Percentiles rank a stretch among this genome's conserved stretches.
Conservation (phyloP, 345 rosid species). For the Camelina laxa region DNA sequence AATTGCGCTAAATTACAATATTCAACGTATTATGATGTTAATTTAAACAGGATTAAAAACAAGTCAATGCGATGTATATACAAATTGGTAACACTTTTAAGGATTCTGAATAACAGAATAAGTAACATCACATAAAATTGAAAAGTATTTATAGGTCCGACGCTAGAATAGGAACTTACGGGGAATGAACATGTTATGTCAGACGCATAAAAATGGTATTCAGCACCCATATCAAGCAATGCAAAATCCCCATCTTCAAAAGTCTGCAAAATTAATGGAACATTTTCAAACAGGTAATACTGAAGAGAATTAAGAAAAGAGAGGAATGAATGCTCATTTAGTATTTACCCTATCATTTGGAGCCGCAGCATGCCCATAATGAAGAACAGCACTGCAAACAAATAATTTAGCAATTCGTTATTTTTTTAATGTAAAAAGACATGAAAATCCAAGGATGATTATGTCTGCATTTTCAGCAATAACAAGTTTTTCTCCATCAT, state of each 20-base stretch:
- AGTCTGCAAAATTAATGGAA: slow-evolving; percentile 54
- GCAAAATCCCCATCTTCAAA: slow-evolving; percentile 90
- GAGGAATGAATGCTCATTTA: slow-evolving; percentile 10
- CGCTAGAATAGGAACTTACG: slow-evolving; percentile 51
- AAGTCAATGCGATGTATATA: background rate
- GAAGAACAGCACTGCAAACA: slow-evolving; percentile 82
- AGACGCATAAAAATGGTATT: slow-evolving; percentile 87
- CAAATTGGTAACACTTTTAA: background rate
- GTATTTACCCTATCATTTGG: slow-evolving; percentile 84
- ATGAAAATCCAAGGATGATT: background rate
- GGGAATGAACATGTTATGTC: slow-evolving; percentile 97
- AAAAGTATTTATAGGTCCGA: background rate
- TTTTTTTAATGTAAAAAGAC: background rate
- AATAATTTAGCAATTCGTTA: background rate
- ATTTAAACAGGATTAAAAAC: background rate
- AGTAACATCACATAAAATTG: slow-evolving; percentile 13
- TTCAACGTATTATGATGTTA: background rate
- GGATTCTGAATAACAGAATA: slow-evolving; percentile 13
- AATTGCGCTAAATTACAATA: background rate
- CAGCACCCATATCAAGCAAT: slow-evolving; percentile 97
- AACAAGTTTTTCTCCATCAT: slow-evolving; percentile 11
- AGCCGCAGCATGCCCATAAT: slow-evolving; percentile 99
- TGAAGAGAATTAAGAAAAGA: background rate
- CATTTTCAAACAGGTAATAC: background rate
- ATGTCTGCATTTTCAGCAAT: background rate